phyloP scores from a whole-genome alignment of 106 monocot genomes.

The Allium cepa region DNA sequence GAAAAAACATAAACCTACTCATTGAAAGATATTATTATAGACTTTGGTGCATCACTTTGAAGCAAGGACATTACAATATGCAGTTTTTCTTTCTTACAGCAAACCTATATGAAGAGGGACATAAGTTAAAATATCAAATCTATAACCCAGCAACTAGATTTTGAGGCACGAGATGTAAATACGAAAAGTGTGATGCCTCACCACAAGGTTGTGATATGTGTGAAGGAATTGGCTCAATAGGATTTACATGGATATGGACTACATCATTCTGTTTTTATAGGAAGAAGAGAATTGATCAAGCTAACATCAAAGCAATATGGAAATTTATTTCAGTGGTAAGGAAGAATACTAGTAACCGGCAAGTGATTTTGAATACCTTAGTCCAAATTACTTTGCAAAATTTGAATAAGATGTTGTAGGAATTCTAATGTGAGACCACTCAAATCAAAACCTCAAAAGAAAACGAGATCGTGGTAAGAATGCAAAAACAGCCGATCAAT shows the following conservation, averaged over 20 bases:
- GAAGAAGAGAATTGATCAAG: conserved; percentile 8
- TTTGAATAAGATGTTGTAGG: no score
- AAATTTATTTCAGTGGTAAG: neutral
- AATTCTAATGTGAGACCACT: no score
- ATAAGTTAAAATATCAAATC: neutral
- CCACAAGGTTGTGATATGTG: conserved; percentile 76
- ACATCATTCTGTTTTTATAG: conserved; percentile 56
- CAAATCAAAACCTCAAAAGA: no score
- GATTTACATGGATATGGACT: conserved; percentile 85
- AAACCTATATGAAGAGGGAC: conserved; percentile 33
- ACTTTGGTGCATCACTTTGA: conserved; percentile 66
- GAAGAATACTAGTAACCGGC: neutral
- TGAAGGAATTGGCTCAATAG: conserved; percentile 81
- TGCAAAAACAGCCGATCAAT: no score
- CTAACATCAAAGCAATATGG: neutral
- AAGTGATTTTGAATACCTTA: conserved; percentile 36
- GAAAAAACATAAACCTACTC: conserved; percentile 53
- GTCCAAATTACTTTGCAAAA: conserved; percentile 32
- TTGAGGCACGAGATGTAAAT: no score
- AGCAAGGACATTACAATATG: conserved; percentile 45
- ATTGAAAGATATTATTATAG: conserved; percentile 76
- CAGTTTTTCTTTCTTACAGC: conserved; percentile 51
- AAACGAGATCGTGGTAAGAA: no score
- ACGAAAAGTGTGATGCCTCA: conserved; percentile 17
- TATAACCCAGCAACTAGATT: neutral